Conservation (phyloP, 345 rosid genomes). For the Murraya koenigii region DNA sequence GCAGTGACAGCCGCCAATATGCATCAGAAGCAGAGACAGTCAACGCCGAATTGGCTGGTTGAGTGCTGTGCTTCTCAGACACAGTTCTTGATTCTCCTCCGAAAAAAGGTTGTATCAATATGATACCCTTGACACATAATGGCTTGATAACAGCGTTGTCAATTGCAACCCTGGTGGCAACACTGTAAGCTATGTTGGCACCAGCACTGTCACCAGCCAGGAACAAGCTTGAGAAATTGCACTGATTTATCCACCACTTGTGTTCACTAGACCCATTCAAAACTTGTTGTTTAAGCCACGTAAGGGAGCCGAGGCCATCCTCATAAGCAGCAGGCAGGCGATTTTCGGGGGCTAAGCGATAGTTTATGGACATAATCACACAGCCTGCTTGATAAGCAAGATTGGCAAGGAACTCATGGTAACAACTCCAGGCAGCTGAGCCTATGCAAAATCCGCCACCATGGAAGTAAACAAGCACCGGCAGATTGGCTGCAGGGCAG, state of each 20-base stretch:
- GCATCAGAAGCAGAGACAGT: conserved; percentile 61
- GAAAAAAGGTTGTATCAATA: conserved; percentile 68
- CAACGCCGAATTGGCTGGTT: conserved; percentile 48
- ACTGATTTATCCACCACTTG: conserved; percentile 42
- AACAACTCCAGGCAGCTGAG: conserved; percentile 65
- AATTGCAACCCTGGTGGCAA: conserved; percentile 29
- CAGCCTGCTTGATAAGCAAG: conserved; percentile 50
- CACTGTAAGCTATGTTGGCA: conserved; percentile 60
- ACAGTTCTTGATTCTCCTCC: conserved; percentile 58
- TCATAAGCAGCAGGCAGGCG: conserved; percentile 68
- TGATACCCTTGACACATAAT: conserved; percentile 41
- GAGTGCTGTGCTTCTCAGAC: conserved; percentile 49
- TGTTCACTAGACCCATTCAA: conserved; percentile 31
- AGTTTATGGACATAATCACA: conserved; percentile 45
- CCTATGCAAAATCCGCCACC: conserved; percentile 78
- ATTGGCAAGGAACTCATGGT: conserved; percentile 53
- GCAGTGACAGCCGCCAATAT: conserved; percentile 80
- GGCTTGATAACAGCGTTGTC: conserved; percentile 8
- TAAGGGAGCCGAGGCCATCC: conserved; percentile 50
- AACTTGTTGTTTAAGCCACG: conserved; percentile 56
- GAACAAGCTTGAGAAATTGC: conserved; percentile 47
- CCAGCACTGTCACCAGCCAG: conserved; percentile 78
- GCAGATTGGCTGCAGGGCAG: conserved; percentile 33
- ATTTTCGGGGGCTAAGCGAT: conserved; percentile 63
- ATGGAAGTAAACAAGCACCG: conserved; percentile 65